A percentile compares a stretch with the other conserved stretches of the same genome.
These are phyloP conservation scores for Dryas octopetala DNA, from an alignment of 306 rosid genomes.

Conservation along the genomic window DNA sequence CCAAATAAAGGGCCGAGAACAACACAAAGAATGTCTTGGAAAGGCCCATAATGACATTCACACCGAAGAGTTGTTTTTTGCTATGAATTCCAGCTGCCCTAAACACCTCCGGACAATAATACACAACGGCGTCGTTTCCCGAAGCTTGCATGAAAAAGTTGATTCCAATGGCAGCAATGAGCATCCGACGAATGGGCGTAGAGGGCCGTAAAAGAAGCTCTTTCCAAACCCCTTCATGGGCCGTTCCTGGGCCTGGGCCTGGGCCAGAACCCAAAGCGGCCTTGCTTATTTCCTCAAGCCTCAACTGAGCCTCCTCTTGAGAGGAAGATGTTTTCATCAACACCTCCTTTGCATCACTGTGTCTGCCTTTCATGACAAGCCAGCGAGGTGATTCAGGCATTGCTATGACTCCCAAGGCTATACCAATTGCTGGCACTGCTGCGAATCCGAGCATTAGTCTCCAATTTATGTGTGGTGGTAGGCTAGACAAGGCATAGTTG, in stretches of 20 bases:
- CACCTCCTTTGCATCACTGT: slow-evolving; percentile 57
- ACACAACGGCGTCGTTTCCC: slow-evolving; percentile 93
- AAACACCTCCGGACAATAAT: slow-evolving; percentile 72
- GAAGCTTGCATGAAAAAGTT: slow-evolving; percentile 95
- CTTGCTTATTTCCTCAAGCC: slow-evolving; percentile 48
- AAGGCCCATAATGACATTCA: slow-evolving; percentile 68
- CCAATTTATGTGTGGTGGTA: slow-evolving; percentile 53
- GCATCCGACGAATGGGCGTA: slow-evolving; percentile 47
- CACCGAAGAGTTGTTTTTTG: slow-evolving; percentile 53
- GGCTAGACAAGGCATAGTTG: slow-evolving; percentile 56
- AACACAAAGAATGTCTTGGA: slow-evolving; percentile 59
- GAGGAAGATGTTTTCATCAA: slow-evolving; percentile 45
- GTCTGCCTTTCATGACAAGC: slow-evolving; percentile 63
- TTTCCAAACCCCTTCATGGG: slow-evolving; percentile 62
- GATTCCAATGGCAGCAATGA: slow-evolving; percentile 68
- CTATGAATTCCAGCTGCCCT: slow-evolving; percentile 59
- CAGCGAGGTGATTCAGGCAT: slow-evolving; percentile 92
- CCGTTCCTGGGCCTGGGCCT: neutral
- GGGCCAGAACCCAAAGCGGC: slow-evolving; percentile 31
- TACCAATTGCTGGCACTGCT: slow-evolving; percentile 47
- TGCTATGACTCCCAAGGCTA: slow-evolving; percentile 52
- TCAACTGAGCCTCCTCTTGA: slow-evolving; percentile 59
- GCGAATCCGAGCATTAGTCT: slow-evolving; percentile 80
- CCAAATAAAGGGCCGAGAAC: slow-evolving; percentile 56
- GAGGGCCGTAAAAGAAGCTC: slow-evolving; percentile 59